phyloP scores from a whole-genome alignment of 1,284 basidiomycete genomes.

The Schizophyllum commune region DNA sequence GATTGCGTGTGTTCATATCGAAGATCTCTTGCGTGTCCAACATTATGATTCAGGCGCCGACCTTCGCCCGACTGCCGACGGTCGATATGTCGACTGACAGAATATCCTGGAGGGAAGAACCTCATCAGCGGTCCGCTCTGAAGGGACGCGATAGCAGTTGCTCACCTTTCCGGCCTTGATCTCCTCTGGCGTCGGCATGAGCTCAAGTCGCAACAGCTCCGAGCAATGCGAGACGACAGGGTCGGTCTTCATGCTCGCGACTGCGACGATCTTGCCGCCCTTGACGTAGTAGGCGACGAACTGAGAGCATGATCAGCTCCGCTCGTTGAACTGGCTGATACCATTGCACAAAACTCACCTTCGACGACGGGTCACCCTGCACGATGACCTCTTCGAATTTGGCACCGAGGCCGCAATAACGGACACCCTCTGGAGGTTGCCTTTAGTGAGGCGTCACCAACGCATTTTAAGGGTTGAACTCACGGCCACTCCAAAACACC shows the following conservation, averaged over 20 bases:
- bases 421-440: conserved; percentile 34
- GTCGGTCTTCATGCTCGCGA: conserved; percentile 80
- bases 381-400: conserved; percentile 71
- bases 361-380: conserved; percentile 74
- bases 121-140: background rate
- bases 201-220: conserved; percentile 71
- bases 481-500: conserved; percentile 85
- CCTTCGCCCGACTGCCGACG: background rate
- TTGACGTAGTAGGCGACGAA: conserved; percentile 86
- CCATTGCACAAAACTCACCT: conserved; percentile 36
- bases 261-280: conserved; percentile 70
- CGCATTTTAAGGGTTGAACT: conserved; percentile 20
- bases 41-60: background rate
- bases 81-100: conserved; percentile 36
- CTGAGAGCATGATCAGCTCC: conserved; percentile 24
- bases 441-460: background rate
- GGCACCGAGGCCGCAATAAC: conserved; percentile 72
- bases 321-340: conserved; percentile 1
- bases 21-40: too few relatives aligned
- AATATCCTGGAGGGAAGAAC: conserved; percentile 25
- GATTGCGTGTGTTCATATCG: too few relatives aligned
- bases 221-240: conserved; percentile 77
- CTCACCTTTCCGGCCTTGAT: conserved; percentile 59
- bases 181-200: conserved; percentile 79
- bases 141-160: background rate